A percentile compares a stretch with the other conserved stretches of the same genome.
Conservation (phyloP, 2,329 filamentous ascomycete genomes). For the Monosporascus ibericus region DNA sequence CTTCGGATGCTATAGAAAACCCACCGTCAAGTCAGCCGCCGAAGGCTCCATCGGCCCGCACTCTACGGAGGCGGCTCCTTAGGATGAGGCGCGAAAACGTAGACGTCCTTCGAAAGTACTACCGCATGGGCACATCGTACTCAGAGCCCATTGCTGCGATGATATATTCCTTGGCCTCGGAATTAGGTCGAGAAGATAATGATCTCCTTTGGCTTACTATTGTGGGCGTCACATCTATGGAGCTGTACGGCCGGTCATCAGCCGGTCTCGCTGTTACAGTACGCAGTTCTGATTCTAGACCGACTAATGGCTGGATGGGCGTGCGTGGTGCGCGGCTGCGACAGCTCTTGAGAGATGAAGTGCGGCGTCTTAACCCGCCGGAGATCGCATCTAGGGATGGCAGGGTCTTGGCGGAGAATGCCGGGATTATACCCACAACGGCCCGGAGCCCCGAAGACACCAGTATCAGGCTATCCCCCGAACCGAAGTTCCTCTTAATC, state of each 20-base stretch:
- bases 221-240: slow-evolving; percentile 89
- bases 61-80: slow-evolving; percentile 66
- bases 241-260: slow-evolving; percentile 81
- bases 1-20: slow-evolving; percentile 44
- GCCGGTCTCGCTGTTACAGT: slow-evolving; percentile 65
- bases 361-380: slow-evolving; percentile 83
- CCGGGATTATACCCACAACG: slow-evolving; percentile 82
- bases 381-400: slow-evolving; percentile 53
- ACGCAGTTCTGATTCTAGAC: slow-evolving; percentile 48
- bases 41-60: slow-evolving; percentile 62
- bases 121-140: slow-evolving; percentile 80
- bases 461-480: slow-evolving; percentile 85
- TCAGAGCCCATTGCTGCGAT: slow-evolving; percentile 93
- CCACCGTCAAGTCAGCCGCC: slow-evolving; percentile 53
- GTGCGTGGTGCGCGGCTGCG: slow-evolving; percentile 77
- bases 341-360: slow-evolving; percentile 84
- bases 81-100: slow-evolving; percentile 75
- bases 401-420: slow-evolving; percentile 52
- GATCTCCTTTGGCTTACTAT: slow-evolving; percentile 93
- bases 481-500: slow-evolving; percentile 87
- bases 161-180: slow-evolving; percentile 89
- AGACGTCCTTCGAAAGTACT: slow-evolving; percentile 70
- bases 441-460: slow-evolving; percentile 86
- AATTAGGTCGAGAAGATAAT: slow-evolving; percentile 93
- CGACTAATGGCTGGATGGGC: slow-evolving; percentile 69